Base-by-base conservation (phyloP, 495 filamentous ascomycete genomes). In the Schizothecium vesticola region DNA sequence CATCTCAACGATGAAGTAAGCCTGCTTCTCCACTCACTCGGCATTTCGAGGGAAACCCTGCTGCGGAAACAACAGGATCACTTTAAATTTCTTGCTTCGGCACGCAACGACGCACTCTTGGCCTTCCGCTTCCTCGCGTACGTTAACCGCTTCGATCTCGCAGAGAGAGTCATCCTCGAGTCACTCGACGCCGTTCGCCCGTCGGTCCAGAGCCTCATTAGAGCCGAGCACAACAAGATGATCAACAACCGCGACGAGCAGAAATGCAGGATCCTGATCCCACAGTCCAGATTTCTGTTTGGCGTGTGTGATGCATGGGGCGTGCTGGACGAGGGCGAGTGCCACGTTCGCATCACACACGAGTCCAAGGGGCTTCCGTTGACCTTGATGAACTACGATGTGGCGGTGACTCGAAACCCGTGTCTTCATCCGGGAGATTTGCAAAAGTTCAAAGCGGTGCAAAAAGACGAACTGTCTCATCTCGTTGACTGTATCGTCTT, bases 401-500 rank as follows among this genome's bases (percentile, higher is more conserved):
- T 86, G 5, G 70, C 85, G 23, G 83, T 85, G 0, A 83, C 83
- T 12, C 71, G 84, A 25, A 86, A 86, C 67, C 84, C 84, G 0
- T 85, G 84, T 69, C 74, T 85, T 13, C 84, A 85, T 64, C 84
- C 84, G 11, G 84, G 84, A 59, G 84, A 85, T 70, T 61, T 85
- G 56, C 84, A 83, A 51, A 86, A 86, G 67, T 81, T 85, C 64
- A 80, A 76, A 60, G 80, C 75, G 3, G 82, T 84, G 0, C 69
- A 81, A 28, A 70, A 72, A 28, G 72, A 75, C 0, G 78, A 83
- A 59, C 67, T 85, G 23, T 64, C 79, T 3, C 82, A 85, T 63
- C 72, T 86, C 1, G 78, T 81, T 58, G 83, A 85, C 70, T 85
- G 83, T 68, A 84, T 86, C 61, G 82, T 85, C 6, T 86, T 85